Percentiles rank a stretch among this genome's conserved stretches.
Conservation (phyloP, 2,329 filamentous ascomycete species). For the Pseudogymnoascus sp. region DNA sequence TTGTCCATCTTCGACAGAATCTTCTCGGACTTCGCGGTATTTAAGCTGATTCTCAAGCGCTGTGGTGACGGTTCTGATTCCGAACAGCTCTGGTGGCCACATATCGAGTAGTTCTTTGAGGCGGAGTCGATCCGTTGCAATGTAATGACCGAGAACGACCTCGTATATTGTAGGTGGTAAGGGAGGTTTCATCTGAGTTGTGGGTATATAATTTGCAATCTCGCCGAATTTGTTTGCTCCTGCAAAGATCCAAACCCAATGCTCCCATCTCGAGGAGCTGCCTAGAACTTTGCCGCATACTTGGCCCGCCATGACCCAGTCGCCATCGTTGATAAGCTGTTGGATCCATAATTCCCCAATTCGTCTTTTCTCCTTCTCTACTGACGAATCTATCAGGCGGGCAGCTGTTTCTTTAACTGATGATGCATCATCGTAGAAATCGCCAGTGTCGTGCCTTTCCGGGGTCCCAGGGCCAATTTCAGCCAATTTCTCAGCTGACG, state of each 20-base stretch:
- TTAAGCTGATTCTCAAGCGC: constrained; percentile 77
- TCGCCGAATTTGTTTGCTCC: constrained; percentile 81
- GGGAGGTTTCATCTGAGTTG: constrained; percentile 66
- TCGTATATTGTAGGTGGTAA: constrained; percentile 81
- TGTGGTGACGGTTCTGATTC: constrained; percentile 66
- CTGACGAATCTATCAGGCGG: constrained; percentile 51
- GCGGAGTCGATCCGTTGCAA: constrained; percentile 64
- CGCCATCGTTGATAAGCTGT: constrained; percentile 64
- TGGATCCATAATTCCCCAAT: constrained; percentile 93
- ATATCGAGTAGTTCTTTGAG: constrained; percentile 72
- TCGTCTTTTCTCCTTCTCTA: constrained; percentile 79
- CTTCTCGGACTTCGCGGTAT: constrained; percentile 65
- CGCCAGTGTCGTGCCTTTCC: constrained; percentile 30
- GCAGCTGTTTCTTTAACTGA: constrained; percentile 56
- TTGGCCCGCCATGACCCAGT: constrained; percentile 73
- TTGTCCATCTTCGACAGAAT: constrained; percentile 66
- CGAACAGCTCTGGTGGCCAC: constrained; percentile 81
- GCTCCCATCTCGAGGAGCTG: constrained; percentile 78
- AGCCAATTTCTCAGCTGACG: constrained; percentile 33
- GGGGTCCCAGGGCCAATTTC: constrained; percentile 37
- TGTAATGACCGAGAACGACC: constrained; percentile 80
- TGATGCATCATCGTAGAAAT: constrained; percentile 69
- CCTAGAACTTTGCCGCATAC: constrained; percentile 77
- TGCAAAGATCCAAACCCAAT: constrained; percentile 91
- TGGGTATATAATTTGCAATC: constrained; percentile 77